Evolutionary conservation across 129 eudicot genomes (phyloP).

Genomic region (Centella asiatica): DNA sequence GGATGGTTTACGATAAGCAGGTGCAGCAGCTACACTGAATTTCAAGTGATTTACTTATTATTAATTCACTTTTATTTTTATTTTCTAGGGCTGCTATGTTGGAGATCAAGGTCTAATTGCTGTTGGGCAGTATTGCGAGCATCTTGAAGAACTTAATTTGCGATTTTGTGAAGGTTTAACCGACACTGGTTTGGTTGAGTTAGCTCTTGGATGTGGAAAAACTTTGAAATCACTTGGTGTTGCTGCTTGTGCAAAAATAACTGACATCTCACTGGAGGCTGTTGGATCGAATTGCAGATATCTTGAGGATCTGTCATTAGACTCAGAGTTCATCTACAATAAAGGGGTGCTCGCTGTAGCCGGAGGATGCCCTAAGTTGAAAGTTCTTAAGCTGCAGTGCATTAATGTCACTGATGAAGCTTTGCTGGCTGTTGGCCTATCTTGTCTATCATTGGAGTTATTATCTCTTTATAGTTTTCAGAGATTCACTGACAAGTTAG

Average conservation of each 20-base stretch:
- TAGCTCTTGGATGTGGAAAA: slow-evolving; percentile 62
- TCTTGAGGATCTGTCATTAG: slow-evolving; percentile 61
- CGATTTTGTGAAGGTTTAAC: slow-evolving; percentile 89
- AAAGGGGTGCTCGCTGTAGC: slow-evolving; percentile 77
- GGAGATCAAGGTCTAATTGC: slow-evolving; percentile 88
- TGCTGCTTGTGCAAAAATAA: slow-evolving; percentile 87
- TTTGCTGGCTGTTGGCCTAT: slow-evolving; percentile 55
- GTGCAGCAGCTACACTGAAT: slow-evolving; percentile 7
- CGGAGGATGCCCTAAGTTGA: slow-evolving; percentile 54
- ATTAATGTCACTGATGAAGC: slow-evolving; percentile 74
- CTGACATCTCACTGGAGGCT: slow-evolving; percentile 74
- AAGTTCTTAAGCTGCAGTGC: slow-evolving; percentile 72
- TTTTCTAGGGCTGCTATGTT: slow-evolving; percentile 69
- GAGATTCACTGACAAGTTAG: slow-evolving; percentile 77
- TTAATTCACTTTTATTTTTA: slow-evolving; percentile 8
- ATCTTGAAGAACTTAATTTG: slow-evolving; percentile 70
- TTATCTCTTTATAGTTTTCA: slow-evolving; percentile 75
- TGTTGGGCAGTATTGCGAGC: slow-evolving; percentile 65
- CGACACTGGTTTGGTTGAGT: slow-evolving; percentile 60
- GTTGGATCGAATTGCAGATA: slow-evolving; percentile 74
- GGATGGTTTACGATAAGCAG: not conserved
- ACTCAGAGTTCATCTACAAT: slow-evolving; percentile 65
- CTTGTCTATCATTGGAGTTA: slow-evolving; percentile 56
- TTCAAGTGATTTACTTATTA: slow-evolving; percentile 11
- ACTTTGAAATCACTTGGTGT: slow-evolving; percentile 79